phyloP scores from a whole-genome alignment of 1,284 basidiomycete species.

The Sutorius eximius region DNA sequence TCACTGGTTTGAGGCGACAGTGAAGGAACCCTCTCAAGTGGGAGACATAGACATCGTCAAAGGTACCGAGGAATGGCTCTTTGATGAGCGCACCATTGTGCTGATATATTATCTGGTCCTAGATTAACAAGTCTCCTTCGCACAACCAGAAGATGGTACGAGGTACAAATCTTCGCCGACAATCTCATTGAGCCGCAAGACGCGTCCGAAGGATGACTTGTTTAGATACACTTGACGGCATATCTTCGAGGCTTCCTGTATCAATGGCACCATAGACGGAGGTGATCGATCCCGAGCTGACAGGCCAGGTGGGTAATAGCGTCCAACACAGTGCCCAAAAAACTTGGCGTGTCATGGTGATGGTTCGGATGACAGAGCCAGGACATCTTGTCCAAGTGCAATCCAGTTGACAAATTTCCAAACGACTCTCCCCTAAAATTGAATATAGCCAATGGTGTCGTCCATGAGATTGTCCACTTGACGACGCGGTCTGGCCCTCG shows the following conservation, averaged over 20 bases:
- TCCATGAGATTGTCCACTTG: constrained; percentile 96
- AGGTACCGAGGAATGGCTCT: constrained; percentile 67
- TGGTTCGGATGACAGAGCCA: too few species aligned
- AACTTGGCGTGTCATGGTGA: constrained; percentile 38
- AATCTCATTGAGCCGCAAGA: constrained; percentile 56
- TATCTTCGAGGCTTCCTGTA: constrained; percentile 29
- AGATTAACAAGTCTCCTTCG: constrained; percentile 60
- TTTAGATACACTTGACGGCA: constrained; percentile 74
- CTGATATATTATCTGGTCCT: constrained; percentile 43
- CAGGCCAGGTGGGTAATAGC: constrained; percentile 57
- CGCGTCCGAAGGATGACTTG: constrained; percentile 55
- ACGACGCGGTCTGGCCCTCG: constrained; percentile 70
- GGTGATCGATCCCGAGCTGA: constrained; percentile 80
- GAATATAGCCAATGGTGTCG: constrained; percentile 96
- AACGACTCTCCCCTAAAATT: too few species aligned
- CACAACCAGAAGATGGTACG: constrained; percentile 63
- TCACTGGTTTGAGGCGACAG: constrained; percentile 88
- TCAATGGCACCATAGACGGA: constrained; percentile 77
- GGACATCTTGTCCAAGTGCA: too few species aligned
- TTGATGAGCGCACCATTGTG: constrained; percentile 60
- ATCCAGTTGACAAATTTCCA: too few species aligned
- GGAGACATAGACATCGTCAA: constrained; percentile 76
- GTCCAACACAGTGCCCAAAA: constrained; percentile 48
- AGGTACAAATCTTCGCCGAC: constrained; percentile 53
- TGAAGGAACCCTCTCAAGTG: constrained; percentile 76